These are phyloP conservation scores for Diaporthe sp. DNA, from an alignment of 2,329 filamentous ascomycete species.

Conservation along the genomic window DNA sequence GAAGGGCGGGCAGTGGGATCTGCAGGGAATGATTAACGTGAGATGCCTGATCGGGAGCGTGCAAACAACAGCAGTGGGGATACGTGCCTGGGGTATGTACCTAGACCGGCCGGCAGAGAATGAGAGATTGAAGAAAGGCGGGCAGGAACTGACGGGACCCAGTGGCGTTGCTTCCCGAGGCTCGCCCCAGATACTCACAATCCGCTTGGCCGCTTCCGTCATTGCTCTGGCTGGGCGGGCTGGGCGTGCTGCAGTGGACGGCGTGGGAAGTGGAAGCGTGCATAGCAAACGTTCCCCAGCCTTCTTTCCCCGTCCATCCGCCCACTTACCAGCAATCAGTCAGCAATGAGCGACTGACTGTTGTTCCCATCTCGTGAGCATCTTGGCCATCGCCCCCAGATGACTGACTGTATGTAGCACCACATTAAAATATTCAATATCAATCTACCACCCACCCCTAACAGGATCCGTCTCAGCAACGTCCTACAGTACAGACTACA, in stretches of 20 bases:
- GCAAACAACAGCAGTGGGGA: neutral
- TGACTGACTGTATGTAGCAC: neutral
- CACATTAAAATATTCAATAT: neutral
- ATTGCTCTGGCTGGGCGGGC: neutral
- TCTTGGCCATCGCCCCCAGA: neutral
- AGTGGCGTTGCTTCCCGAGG: constrained; percentile 25
- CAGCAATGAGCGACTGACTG: neutral
- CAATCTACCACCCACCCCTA: constrained; percentile 4
- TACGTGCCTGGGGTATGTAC: neutral
- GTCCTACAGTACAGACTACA: neutral
- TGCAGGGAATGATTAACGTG: constrained; percentile 9
- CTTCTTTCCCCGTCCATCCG: constrained; percentile 37
- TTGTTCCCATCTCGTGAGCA: neutral
- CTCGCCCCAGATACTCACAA: constrained; percentile 18
- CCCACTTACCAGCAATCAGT: neutral
- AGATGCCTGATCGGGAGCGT: neutral
- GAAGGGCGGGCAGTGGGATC: constrained; percentile 8
- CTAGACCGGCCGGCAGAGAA: neutral
- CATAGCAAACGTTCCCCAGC: constrained; percentile 37
- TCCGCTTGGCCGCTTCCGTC: constrained; percentile 30
- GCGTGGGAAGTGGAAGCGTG: neutral
- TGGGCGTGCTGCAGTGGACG: neutral
- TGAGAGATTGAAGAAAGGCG: neutral
- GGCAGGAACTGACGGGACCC: neutral
- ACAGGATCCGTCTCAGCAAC: neutral